phyloP scores from a whole-genome alignment of 305 asterid species.

The Fraxinus xanthoxyloides region DNA sequence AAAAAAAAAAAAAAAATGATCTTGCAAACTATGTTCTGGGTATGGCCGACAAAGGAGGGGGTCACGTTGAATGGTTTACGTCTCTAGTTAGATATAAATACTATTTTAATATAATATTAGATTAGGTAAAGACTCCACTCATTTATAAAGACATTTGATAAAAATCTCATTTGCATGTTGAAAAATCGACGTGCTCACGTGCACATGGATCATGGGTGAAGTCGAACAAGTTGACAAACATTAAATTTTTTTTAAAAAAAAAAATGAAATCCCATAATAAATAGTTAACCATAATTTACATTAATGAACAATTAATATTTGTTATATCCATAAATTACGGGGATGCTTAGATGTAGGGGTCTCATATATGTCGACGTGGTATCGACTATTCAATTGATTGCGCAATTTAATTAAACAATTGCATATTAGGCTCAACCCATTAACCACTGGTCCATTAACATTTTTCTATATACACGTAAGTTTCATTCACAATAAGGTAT shows the following conservation, averaged over 20 bases:
- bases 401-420: no score
- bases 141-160: not conserved
- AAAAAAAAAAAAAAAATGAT: no score
- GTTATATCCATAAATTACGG: no score
- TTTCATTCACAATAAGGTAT: no score
- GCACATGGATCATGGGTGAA: not conserved
- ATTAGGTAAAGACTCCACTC: not conserved
- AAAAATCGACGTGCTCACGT: not conserved
- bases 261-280: not conserved
- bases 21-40: not conserved
- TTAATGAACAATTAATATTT: not conserved
- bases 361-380: no score
- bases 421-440: no score
- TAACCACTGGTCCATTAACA: no score
- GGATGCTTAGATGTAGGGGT: no score
- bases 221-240: not conserved
- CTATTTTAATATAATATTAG: not conserved
- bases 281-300: not conserved
- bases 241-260: no score
- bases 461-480: no score
- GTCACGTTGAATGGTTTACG: not conserved
- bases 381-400: no score
- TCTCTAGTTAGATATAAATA: not conserved
- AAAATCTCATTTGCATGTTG: not conserved
- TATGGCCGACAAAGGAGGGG: not conserved